Percentiles rank a stretch among this genome's conserved stretches.
Conservation (phyloP, 192 early-diverging fungal species). For the Neocallimastix lanati region DNA sequence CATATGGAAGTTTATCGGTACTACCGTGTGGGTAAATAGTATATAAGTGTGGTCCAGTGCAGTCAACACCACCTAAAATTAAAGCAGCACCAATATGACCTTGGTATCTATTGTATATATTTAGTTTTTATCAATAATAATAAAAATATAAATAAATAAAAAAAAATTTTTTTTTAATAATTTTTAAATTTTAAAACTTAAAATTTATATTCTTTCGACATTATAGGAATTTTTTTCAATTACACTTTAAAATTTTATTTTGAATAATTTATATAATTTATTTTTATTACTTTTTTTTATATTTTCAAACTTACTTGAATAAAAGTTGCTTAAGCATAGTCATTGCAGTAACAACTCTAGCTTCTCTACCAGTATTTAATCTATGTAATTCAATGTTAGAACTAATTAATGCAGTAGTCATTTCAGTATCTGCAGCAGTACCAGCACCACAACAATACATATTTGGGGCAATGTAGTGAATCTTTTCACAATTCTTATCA, state of each 20-base stretch:
- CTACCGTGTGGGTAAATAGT: conserved; percentile 86
- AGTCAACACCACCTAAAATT: conserved; percentile 82
- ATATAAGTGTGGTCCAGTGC: conserved; percentile 76
- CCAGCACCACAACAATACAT: conserved; percentile 88
- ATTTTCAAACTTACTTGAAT: conserved; percentile 47
- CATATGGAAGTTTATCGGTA: conserved; percentile 88
- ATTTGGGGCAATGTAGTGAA: conserved; percentile 93
- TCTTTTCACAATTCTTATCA: conserved; percentile 98
- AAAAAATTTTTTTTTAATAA: too few species aligned
- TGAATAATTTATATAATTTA: too few species aligned
- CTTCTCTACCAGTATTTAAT: conserved; percentile 68
- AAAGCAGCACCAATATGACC: conserved; percentile 88
- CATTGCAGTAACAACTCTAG: conserved; percentile 82
- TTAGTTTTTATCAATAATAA: too few species aligned
- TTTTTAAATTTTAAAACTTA: too few species aligned
- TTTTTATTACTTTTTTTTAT: too few species aligned
- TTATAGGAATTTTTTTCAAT: too few species aligned
- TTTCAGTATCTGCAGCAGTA: conserved; percentile 97
- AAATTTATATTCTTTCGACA: too few species aligned
- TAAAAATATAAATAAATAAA: too few species aligned
- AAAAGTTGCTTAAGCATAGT: conserved; percentile 95
- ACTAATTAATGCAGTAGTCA: conserved; percentile 77
- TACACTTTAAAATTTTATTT: too few species aligned
- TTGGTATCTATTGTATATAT: conserved; percentile 46
- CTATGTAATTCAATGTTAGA: conserved; percentile 89